Base-by-base conservation (phyloP, 1,284 basidiomycete species). In the Naganishia sp. region DNA sequence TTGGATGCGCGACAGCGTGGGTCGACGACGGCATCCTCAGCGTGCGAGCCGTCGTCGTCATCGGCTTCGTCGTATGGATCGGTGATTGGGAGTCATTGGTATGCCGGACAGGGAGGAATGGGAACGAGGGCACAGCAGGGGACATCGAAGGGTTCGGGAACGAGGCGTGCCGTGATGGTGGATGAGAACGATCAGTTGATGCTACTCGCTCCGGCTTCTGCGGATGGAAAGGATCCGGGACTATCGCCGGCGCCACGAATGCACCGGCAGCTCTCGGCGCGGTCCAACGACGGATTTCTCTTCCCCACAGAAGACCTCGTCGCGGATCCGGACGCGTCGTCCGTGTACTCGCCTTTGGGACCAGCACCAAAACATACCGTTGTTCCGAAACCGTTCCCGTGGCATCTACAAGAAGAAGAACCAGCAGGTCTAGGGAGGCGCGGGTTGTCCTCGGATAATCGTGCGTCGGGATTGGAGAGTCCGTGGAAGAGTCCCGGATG, bases 401-500 rank as follows among this genome's bases (percentile, higher is more conserved):
- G 39, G n/a, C 35, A 25, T 15, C 41, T 43, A 23, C 35, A 56
- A 42, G 35, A 56, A 9, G 54, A 56, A 13, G 42, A 39, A 17
- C 3, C n/a, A 7, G 2, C 32, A 2, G 25, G 1, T 21, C 7
- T 41, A 4, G 21, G 35, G 10, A 43, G 41, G 42, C 35, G 39
- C 39, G 15, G 15, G 45, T 35, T n/a, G 4, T 56, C 54, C 0
- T 25, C 3, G n/a, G 54, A 56, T 21, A 56, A 43, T 13, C 10
- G 10, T 4, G 35, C 35, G 11, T 23, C 49, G 32, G 35, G 23
- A 39, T 32, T 67, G 47, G 60, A 68, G 57, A 68, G 67, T 65
- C 67, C 67, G 18, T 68, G 67, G 67, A 65, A 61, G 63, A 68
- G 67, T 53, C 67, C 67, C n/a, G 57, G 57, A 32, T 66, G 65